Base-by-base conservation (phyloP, 306 rosid species). In the Prunus mongolica region DNA sequence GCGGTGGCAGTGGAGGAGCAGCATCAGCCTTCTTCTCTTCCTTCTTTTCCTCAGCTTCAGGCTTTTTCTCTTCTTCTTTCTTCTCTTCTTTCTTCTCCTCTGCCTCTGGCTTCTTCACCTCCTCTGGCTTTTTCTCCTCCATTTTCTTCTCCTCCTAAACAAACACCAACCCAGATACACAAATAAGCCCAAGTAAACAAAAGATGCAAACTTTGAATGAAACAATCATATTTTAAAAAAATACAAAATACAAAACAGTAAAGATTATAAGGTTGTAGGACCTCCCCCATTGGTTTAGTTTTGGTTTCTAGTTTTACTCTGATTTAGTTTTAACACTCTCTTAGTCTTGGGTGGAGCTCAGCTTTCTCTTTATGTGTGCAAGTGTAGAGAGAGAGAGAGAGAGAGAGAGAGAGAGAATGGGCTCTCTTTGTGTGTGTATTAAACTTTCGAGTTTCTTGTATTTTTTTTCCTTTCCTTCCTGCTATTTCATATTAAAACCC, bases 71-170 rank as follows among this genome's bases (percentile, higher is more conserved):
- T 4, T 49, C 67, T 19, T 74, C 67, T 19, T 74, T 65, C 9
- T 76, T 77, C 65, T 76, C 54, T 18, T 80, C 84, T 44, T 73
- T 85, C 25, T 76, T 72, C 14, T 71, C n/a, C 54, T 72, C 77
- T 13, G 63, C 46, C 3, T 79, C 73, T 2, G 74, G 67, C 6
- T 74, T 87, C 46, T 74, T 46, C 66, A 65, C 76, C 70, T 87
- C 78, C 81, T 83, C 89, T 24, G 79, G 14, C 65, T 82, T 85
- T 14, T 76, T 69, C 89, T 85, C 93, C 69, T 84, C 90, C 80
- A 74, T 69, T 56, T 89, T 89, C 75, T 41, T 72, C 75, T 83
- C 97, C 76, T 84, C 87, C 96, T 90, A 55, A 74, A 72, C 19
- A 73, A 72, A 80, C 79, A 28, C 67, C 54, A 65, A 72, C 55